phyloP scores from a whole-genome alignment of 1,139 yeast species.

The Protomyces pachydermus region DNA sequence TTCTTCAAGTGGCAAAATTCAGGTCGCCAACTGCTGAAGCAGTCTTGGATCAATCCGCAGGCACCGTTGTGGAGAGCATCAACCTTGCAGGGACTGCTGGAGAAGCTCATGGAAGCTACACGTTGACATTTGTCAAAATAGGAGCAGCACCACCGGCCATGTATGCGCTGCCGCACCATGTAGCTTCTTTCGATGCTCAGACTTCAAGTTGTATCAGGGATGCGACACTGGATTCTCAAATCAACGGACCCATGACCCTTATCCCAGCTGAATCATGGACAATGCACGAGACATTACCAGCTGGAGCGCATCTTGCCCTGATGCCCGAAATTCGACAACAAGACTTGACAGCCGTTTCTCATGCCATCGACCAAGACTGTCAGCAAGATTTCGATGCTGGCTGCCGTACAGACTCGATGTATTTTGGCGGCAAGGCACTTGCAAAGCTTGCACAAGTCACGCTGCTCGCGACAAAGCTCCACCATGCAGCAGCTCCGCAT shows the following conservation, averaged over 20 bases:
- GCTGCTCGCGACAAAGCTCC: constrained; percentile 56
- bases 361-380: constrained; percentile 54
- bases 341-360: constrained; percentile 47
- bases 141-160: constrained; percentile 47
- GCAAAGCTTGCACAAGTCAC: constrained; percentile 72
- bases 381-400: constrained; percentile 53
- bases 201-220: constrained; percentile 37
- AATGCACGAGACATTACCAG: constrained; percentile 53
- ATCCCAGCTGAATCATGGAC: constrained; percentile 50
- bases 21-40: constrained; percentile 37
- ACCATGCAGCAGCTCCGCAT: constrained; percentile 41
- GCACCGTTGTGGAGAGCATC: constrained; percentile 50
- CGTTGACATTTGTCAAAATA: constrained; percentile 45
- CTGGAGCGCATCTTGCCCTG: constrained; percentile 45
- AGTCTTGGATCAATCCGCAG: constrained; percentile 55
- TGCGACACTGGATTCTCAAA: constrained; percentile 51
- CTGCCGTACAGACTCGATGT: constrained; percentile 51
- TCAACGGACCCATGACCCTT: constrained; percentile 67
- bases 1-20: constrained; percentile 59
- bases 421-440: constrained; percentile 63
- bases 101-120: constrained; percentile 47
- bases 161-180: constrained; percentile 71
- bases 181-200: constrained; percentile 47
- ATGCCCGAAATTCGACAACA: constrained; percentile 48
- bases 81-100: constrained; percentile 42